Percentiles rank a stretch among this genome's conserved stretches.
phyloP scores from a whole-genome alignment of 306 rosid genomes.

The Astragalus glycyphyllos region DNA sequence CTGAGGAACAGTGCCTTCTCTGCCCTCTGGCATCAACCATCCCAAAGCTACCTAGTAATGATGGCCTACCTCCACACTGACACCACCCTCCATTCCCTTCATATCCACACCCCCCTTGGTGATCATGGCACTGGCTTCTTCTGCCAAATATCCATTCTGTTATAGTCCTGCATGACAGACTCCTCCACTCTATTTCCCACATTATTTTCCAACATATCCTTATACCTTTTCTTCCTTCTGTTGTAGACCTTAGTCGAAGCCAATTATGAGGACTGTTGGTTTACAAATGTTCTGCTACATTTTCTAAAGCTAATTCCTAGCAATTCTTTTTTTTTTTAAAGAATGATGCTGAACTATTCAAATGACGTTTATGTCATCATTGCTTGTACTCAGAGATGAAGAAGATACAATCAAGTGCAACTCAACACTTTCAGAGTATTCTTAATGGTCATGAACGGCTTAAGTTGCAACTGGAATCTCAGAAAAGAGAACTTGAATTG shows the following conservation, averaged over 20 bases:
- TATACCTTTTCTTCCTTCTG: not conserved
- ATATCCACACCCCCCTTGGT: not conserved
- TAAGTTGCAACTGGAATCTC: slow-evolving; percentile 82
- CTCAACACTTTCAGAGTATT: slow-evolving; percentile 85
- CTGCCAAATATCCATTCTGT: not conserved
- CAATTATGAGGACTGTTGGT: not conserved
- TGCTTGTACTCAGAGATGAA: slow-evolving; percentile 65
- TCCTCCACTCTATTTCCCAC: not conserved
- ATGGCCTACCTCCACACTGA: not conserved
- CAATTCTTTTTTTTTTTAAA: slow-evolving; percentile 16
- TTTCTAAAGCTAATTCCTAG: slow-evolving; percentile 35
- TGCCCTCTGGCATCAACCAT: not conserved
- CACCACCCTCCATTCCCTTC: not conserved
- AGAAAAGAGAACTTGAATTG: slow-evolving; percentile 73
- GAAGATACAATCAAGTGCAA: slow-evolving; percentile 81
- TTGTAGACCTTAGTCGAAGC: not conserved
- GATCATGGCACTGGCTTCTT: not conserved
- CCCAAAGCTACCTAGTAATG: not conserved
- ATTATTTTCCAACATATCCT: not conserved
- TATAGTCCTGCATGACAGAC: not conserved
- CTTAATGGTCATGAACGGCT: slow-evolving; percentile 78
- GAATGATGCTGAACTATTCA: slow-evolving; percentile 32
- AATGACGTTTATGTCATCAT: slow-evolving; percentile 39
- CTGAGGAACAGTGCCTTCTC: not conserved
- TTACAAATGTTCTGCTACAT: slow-evolving; percentile 27